phyloP scores from a whole-genome alignment of 805 yeast species.

The Wickerhamiella kurtzmanii region DNA sequence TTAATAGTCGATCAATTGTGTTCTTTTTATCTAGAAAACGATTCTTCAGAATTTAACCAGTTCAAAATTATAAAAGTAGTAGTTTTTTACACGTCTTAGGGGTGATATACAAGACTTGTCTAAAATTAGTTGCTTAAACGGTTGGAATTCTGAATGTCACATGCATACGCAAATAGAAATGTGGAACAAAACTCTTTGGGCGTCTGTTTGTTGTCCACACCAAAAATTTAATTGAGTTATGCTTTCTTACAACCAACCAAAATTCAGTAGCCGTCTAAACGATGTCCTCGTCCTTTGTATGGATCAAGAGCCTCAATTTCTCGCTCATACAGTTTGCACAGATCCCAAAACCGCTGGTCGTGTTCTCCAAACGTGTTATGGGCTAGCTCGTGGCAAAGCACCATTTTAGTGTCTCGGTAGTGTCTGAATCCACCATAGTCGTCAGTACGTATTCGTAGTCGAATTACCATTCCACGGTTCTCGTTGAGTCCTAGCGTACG shows the following conservation, averaged over 20 bases:
- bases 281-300: slow-evolving; percentile 11
- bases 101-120: no score
- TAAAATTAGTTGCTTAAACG: no score
- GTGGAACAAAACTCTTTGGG: no score
- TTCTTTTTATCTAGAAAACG: no score
- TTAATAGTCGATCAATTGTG: no score
- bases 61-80: no score
- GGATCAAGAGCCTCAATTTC: slow-evolving; percentile 20
- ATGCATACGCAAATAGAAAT: no score
- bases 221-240: background rate
- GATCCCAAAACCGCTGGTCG: slow-evolving; percentile 25
- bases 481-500: slow-evolving; percentile 26
- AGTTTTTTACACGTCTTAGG: no score
- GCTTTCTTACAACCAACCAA: no score
- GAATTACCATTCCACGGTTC: slow-evolving; percentile 26
- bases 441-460: slow-evolving; percentile 29
- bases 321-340: slow-evolving; percentile 24
- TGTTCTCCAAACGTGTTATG: slow-evolving; percentile 28
- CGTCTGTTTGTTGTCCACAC: background rate
- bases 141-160: no score
- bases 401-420: slow-evolving; percentile 25
- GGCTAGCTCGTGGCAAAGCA: slow-evolving; percentile 29
- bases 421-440: slow-evolving; percentile 27
- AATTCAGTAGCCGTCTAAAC: background rate
- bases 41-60: no score